Percentiles rank a stretch among this genome's conserved stretches.
Conservation (phyloP, 2,329 filamentous ascomycete species). For the Colletotrichum tropicicola region DNA sequence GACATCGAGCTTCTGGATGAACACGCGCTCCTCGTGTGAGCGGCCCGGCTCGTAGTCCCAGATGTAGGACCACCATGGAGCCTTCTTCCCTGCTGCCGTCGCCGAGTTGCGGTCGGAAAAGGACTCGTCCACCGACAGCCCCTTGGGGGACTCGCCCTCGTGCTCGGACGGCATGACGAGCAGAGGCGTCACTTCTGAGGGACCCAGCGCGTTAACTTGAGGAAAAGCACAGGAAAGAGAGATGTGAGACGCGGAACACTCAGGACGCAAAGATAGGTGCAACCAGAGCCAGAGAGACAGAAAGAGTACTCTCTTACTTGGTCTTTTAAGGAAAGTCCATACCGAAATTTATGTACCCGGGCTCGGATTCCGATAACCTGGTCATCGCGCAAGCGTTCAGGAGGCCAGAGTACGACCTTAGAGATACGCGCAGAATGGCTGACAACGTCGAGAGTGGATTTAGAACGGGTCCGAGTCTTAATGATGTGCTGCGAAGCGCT, state of each 20-base stretch:
- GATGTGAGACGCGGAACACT: not conserved
- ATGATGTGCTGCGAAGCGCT: constrained; percentile 27
- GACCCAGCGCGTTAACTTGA: not conserved
- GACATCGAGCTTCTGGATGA: constrained; percentile 38
- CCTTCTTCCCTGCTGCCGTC: not conserved
- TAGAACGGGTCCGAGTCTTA: not conserved
- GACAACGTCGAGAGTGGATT: constrained; percentile 1
- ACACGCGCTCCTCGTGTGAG: constrained; percentile 34
- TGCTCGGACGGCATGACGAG: constrained; percentile 27
- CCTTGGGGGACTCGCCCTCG: constrained; percentile 19
- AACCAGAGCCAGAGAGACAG: not conserved
- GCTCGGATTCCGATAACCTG: constrained; percentile 14
- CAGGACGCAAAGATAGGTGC: not conserved
- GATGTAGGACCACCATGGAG: constrained; percentile 45
- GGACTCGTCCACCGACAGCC: constrained; percentile 10
- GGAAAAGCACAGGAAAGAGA: not conserved
- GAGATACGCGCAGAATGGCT: not conserved
- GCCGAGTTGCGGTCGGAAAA: not conserved
- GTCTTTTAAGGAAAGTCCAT: not conserved
- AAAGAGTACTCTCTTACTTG: not conserved
- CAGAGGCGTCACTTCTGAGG: constrained; percentile 24
- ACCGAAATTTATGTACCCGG: constrained; percentile 22
- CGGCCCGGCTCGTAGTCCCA: constrained; percentile 39
- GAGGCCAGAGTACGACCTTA: constrained; percentile 2
- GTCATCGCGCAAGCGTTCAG: constrained; percentile 19